Conservation (phyloP, 2,329 filamentous ascomycete genomes). For the Colletotrichum sp. region DNA sequence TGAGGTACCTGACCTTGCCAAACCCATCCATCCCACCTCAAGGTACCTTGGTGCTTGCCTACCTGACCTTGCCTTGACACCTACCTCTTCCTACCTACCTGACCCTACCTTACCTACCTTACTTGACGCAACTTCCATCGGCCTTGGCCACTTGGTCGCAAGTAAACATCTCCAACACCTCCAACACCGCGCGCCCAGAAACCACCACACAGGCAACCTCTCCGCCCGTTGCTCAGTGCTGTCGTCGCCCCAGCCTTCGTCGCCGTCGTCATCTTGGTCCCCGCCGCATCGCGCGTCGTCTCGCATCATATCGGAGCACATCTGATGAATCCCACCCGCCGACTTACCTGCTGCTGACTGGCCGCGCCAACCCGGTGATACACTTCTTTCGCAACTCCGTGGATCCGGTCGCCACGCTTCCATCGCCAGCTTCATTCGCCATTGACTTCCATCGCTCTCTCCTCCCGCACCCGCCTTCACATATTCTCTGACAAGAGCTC, state of each 20-base stretch:
- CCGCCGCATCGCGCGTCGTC: background rate
- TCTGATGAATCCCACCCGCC: background rate
- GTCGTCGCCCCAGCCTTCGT: background rate
- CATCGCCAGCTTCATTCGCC: background rate
- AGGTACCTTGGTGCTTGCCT: background rate
- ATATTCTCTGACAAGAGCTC: background rate
- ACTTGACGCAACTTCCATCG: background rate
- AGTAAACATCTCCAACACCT: background rate
- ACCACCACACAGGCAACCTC: background rate
- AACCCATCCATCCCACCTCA: background rate
- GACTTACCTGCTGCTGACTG: slow-evolving; percentile 1
- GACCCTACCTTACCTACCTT: background rate
- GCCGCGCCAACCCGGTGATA: background rate
- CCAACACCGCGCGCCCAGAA: background rate
- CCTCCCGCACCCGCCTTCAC: background rate
- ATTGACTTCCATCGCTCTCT: background rate
- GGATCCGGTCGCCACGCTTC: slow-evolving; percentile 7
- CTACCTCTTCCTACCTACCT: background rate
- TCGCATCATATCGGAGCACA: background rate
- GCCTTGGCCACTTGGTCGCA: slow-evolving; percentile 4
- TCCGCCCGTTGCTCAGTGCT: background rate
- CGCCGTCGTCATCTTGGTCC: background rate
- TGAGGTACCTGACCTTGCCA: background rate
- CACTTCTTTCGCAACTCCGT: background rate
- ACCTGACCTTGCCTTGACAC: background rate